Evolutionary conservation across 164 flowering plant genomes (phyloP).

Genomic region (Platanus orientalis): DNA sequence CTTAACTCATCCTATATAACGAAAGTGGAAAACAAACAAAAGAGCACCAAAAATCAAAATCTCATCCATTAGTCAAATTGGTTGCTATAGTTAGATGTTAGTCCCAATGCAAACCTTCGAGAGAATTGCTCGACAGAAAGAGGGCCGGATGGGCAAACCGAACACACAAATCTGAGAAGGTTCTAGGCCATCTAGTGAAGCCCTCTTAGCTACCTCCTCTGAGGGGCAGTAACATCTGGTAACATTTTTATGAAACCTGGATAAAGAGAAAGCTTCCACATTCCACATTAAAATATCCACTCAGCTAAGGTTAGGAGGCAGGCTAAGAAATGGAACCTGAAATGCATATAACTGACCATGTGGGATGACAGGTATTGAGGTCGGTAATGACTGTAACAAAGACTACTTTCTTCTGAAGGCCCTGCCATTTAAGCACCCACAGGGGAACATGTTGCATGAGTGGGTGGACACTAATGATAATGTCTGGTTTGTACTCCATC

Average conservation of each 20-base stretch:
- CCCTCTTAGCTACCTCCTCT: conserved; percentile 84
- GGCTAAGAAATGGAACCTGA: not conserved
- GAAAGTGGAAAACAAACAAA: not conserved
- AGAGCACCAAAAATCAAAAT: not conserved
- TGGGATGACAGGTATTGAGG: conserved; percentile 85
- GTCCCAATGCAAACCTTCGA: conserved; percentile 43
- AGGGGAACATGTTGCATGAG: conserved; percentile 95
- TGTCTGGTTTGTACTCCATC: conserved; percentile 97
- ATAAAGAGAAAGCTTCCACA: not conserved
- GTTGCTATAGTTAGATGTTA: not conserved
- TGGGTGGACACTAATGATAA: conserved; percentile 95
- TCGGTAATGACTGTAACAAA: conserved; percentile 96
- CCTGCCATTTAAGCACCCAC: conserved; percentile 96
- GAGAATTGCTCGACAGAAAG: conserved; percentile 71
- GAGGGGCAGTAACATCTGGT: conserved; percentile 95
- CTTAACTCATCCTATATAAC: conserved; percentile 57
- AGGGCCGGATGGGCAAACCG: conserved; percentile 89
- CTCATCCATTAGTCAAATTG: not conserved
- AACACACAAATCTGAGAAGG: conserved; percentile 72
- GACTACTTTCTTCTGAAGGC: conserved; percentile 79
- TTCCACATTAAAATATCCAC: no score
- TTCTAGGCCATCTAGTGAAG: conserved; percentile 64
- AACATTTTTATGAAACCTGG: conserved; percentile 88
- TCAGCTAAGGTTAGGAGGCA: not conserved
- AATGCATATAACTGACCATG: conserved; percentile 55